Evolutionary conservation across 805 yeast genomes (phyloP).

Genomic region (Ogataea dorogensis): DNA sequence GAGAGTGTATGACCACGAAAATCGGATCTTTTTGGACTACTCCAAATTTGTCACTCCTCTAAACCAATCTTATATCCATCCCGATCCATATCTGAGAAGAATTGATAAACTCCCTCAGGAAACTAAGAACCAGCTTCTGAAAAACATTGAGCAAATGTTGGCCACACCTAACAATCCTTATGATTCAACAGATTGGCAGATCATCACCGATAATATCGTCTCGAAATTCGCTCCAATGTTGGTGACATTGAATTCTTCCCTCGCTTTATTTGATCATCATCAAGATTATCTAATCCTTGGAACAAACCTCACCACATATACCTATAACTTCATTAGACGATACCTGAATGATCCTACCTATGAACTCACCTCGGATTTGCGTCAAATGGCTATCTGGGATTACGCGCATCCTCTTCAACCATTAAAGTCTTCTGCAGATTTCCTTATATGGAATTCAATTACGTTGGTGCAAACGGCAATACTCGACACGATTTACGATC

Average conservation of each 20-base stretch:
- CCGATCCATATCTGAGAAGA: conserved; percentile 46
- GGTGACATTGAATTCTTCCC: conserved; percentile 39
- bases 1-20: conserved; percentile 47
- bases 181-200: conserved; percentile 54
- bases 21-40: conserved; percentile 49
- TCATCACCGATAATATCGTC: conserved; percentile 46
- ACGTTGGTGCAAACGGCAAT: conserved; percentile 41
- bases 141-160: conserved; percentile 34
- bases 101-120: conserved; percentile 37
- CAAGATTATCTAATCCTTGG: conserved; percentile 19
- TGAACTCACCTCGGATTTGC: conserved; percentile 17
- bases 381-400: conserved; percentile 42
- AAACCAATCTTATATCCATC: conserved; percentile 46
- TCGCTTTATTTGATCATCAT: conserved; percentile 21
- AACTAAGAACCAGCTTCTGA: conserved; percentile 36
- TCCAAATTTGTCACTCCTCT: conserved; percentile 52
- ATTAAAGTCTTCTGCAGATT: conserved; percentile 41
- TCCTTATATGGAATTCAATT: conserved; percentile 48
- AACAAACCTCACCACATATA: conserved; percentile 38
- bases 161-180: conserved; percentile 37
- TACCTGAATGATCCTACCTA: conserved; percentile 32
- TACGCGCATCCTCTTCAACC: conserved; percentile 44
- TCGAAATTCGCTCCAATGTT: conserved; percentile 54
- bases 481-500: conserved; percentile 36
- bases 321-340: conserved; percentile 47